Conservation (phyloP, 176 grass and related monocot species). For the Zea luxurians region DNA sequence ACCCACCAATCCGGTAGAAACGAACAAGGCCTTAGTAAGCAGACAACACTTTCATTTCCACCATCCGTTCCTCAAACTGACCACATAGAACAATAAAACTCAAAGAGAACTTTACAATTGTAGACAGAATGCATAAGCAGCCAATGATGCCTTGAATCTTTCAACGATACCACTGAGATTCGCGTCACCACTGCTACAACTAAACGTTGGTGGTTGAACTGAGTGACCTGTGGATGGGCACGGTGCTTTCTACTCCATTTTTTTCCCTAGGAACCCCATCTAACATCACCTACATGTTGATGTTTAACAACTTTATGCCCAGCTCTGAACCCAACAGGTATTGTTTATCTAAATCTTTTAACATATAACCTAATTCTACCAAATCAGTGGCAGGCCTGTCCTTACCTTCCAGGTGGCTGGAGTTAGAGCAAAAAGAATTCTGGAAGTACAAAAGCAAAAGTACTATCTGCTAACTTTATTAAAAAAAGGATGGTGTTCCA, state of each 20-base stretch:
- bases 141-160: not conserved
- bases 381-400: not conserved
- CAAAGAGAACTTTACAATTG: not conserved
- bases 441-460: not conserved
- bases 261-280: not conserved
- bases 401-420: not conserved
- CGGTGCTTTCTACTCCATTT: not conserved
- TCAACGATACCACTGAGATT: not conserved
- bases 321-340: not conserved
- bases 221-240: not conserved
- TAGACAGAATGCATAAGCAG: not conserved
- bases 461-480: not conserved
- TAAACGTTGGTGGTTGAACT: not conserved
- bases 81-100: conserved; percentile 2
- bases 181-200: not conserved
- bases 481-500: not conserved
- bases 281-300: conserved; percentile 4
- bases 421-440: not conserved
- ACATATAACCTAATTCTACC: conserved; percentile 11
- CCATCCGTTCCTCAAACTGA: conserved; percentile 11
- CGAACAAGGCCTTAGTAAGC: not conserved
- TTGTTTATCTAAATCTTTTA: not conserved
- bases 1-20: too few relatives aligned
- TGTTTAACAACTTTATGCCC: not conserved
- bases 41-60: not conserved